Percentiles rank a stretch among this genome's conserved stretches.
Conservation (phyloP, 1,139 yeast species). For the Pichia sp. region DNA sequence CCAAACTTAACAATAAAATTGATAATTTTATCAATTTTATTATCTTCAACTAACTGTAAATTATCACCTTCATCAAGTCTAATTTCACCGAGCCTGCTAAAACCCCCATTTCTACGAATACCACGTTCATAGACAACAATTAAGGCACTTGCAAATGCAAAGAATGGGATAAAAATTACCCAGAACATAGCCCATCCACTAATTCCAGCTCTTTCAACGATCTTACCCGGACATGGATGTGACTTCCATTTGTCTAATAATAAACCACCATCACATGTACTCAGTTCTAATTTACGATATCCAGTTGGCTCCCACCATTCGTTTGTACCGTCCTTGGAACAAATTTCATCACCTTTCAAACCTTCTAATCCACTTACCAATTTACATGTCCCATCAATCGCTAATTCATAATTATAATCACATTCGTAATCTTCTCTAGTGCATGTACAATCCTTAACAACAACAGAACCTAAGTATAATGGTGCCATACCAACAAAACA, state of each 20-base stretch:
- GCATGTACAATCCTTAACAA: slow-evolving; percentile 70
- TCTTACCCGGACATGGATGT: slow-evolving; percentile 84
- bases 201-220: slow-evolving; percentile 52
- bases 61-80: slow-evolving; percentile 68
- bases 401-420: slow-evolving; percentile 74
- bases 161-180: slow-evolving; percentile 53
- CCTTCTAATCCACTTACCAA: slow-evolving; percentile 68
- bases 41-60: slow-evolving; percentile 59
- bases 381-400: slow-evolving; percentile 78
- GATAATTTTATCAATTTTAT: slow-evolving; percentile 55
- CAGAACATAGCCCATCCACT: slow-evolving; percentile 49
- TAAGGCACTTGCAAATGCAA: slow-evolving; percentile 49
- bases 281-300: slow-evolving; percentile 65
- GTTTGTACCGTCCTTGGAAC: slow-evolving; percentile 50
- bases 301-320: slow-evolving; percentile 80
- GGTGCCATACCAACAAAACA: slow-evolving; percentile 84
- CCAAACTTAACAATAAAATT: slow-evolving; percentile 60
- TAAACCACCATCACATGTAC: slow-evolving; percentile 71
- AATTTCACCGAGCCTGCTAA: slow-evolving; percentile 78
- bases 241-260: slow-evolving; percentile 62
- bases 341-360: slow-evolving; percentile 56
- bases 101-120: slow-evolving; percentile 73
- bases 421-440: slow-evolving; percentile 89
- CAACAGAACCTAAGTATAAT: slow-evolving; percentile 52
- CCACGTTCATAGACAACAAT: slow-evolving; percentile 82